A percentile compares a stretch with the other conserved stretches of the same genome.
These are phyloP conservation scores for Murraya koenigii DNA, from an alignment of 345 rosid species.

Conservation along the genomic window DNA sequence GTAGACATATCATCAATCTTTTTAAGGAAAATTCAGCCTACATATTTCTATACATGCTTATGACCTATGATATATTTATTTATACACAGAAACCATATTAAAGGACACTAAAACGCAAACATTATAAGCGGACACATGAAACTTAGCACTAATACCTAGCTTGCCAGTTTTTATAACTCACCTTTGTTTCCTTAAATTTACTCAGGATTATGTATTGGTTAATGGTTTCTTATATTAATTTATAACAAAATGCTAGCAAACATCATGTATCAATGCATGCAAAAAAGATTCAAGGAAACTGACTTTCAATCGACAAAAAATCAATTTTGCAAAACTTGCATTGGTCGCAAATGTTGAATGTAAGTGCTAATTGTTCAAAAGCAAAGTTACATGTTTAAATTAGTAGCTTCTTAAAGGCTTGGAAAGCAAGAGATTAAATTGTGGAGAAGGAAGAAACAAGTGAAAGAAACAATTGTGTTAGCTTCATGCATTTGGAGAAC, in stretches of 20 bases:
- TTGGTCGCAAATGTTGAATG: background rate
- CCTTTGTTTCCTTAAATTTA: background rate
- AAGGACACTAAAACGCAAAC: background rate
- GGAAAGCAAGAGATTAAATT: conserved; percentile 1
- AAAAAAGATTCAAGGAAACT: background rate
- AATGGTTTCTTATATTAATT: background rate
- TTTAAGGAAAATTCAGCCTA: background rate
- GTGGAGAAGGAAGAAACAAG: background rate
- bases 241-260: background rate
- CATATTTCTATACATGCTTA: conserved; percentile 10
- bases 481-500: conserved; percentile 3
- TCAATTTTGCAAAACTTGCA: background rate
- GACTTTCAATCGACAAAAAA: no score
- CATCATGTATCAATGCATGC: background rate
- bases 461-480: background rate
- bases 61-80: background rate
- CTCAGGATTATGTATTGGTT: background rate
- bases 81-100: background rate
- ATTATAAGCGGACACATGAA: background rate
- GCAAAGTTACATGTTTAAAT: background rate
- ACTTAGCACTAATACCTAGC: background rate
- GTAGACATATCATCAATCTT: background rate
- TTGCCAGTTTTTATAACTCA: background rate
- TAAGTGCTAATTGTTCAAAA: background rate
- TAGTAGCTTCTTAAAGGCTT: background rate